These are phyloP conservation scores for Cystofilobasidium ferigula DNA, from an alignment of 768 basidiomycete genomes.

Conservation along the genomic window DNA sequence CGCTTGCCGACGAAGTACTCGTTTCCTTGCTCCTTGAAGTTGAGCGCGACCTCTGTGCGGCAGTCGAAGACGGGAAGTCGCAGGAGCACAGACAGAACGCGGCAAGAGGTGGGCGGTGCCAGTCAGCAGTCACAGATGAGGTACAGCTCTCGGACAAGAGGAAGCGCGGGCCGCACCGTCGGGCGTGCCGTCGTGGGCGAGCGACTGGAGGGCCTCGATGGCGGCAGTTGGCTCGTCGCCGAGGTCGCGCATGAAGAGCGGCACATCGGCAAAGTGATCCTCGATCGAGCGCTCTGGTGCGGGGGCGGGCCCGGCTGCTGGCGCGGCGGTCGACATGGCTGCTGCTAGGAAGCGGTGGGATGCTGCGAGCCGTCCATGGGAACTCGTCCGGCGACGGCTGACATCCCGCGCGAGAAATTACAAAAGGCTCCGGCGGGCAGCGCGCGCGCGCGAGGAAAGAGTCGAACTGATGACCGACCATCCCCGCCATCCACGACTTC, in stretches of 20 bases:
- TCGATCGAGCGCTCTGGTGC: constrained; percentile 26
- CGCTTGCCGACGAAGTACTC: constrained; percentile 82
- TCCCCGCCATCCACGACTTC: no score
- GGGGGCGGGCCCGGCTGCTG: constrained; percentile 24
- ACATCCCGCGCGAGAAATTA: no score
- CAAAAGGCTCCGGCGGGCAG: no score
- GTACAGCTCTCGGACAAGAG: no score
- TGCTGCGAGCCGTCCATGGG: no score
- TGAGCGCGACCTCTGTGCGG: constrained; percentile 67
- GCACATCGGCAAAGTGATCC: constrained; percentile 52
- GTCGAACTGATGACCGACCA: no score
- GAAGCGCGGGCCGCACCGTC: constrained; percentile 58
- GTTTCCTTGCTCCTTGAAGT: constrained; percentile 92
- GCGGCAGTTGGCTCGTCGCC: constrained; percentile 60
- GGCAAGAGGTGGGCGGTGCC: no score
- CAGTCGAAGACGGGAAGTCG: background rate
- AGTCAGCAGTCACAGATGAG: no score
- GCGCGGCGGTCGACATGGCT: background rate
- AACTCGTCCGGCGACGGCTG: no score
- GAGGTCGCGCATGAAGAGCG: constrained; percentile 85
- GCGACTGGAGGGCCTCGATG: constrained; percentile 69
- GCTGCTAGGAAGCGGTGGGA: background rate
- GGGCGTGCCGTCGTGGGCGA: constrained; percentile 79
- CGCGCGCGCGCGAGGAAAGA: no score
- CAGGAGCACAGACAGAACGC: background rate